Evolutionary conservation across 345 rosid genomes (phyloP).

Genomic region (Eutrema japonicum): DNA sequence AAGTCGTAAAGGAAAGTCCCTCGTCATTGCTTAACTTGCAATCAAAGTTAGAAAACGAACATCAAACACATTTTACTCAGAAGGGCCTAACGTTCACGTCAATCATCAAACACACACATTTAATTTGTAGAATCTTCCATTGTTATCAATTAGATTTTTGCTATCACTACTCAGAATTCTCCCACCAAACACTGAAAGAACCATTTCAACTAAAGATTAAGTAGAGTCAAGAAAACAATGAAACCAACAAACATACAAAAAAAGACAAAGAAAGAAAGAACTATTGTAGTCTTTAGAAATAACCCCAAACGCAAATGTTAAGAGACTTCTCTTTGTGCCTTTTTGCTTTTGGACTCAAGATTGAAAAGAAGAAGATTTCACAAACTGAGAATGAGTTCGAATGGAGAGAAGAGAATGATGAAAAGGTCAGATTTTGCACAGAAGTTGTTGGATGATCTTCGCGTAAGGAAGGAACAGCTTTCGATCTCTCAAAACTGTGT

Average conservation of each 20-base stretch:
- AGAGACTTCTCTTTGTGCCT: slow-evolving; percentile 21
- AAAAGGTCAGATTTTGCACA: slow-evolving; percentile 88
- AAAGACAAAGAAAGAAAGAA: neutral
- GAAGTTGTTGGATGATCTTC: slow-evolving; percentile 92
- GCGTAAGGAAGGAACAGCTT: slow-evolving; percentile 74
- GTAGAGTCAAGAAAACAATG: slow-evolving; percentile 33
- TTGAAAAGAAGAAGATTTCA: slow-evolving; percentile 10
- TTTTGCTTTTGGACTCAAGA: slow-evolving; percentile 4
- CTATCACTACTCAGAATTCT: slow-evolving; percentile 32
- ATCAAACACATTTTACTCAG: slow-evolving; percentile 14
- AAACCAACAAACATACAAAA: slow-evolving; percentile 24
- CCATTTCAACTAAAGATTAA: slow-evolving; percentile 60
- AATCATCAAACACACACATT: slow-evolving; percentile 49
- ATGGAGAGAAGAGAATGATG: slow-evolving; percentile 54
- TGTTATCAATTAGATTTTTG: slow-evolving; percentile 42
- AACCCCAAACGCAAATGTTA: slow-evolving; percentile 26
- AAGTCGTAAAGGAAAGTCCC: slow-evolving; percentile 48
- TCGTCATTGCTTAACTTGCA: slow-evolving; percentile 73
- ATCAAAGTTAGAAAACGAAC: slow-evolving; percentile 52
- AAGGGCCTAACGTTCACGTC: slow-evolving; percentile 69
- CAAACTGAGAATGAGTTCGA: slow-evolving; percentile 31
- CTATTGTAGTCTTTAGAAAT: slow-evolving; percentile 25
- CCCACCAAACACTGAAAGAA: slow-evolving; percentile 81
- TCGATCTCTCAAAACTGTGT: slow-evolving; percentile 50
- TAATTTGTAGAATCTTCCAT: slow-evolving; percentile 37